Evolutionary conservation across 2,329 filamentous ascomycete species (phyloP), one percentile per base, ranked within the genome.

Genomic region (Pseudopithomyces maydicus): DNA sequence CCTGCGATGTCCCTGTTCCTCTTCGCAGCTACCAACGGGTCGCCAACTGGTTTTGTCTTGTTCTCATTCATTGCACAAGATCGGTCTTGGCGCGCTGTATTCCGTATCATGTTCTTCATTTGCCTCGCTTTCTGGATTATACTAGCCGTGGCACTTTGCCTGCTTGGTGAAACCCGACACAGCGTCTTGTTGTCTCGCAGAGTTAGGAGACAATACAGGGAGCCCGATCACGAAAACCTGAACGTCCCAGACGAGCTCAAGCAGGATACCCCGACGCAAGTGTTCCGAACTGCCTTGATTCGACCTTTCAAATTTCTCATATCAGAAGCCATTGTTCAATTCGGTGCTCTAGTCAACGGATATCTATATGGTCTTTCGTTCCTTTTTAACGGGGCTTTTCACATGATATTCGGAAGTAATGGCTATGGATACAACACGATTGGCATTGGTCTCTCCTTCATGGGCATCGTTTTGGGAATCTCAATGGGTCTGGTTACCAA

Each of bases 291-390:
- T 5, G 74, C 80, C 8, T 70, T 82, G 6, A 72, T 76, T 20
- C 68, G 81, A n/a, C 81, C 81, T 0, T 81, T 82, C 55, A 69
- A 78, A 1, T 82, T 82, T 48, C 60, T 82, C 2, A 74, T 71
- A 12, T 77, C 78, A 1, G 80, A 82, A 61, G 77, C 79, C 35
- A 82, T 82, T 42, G 77, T 81, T 29, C 74, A 79, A 15, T 80
- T 80, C 35, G 76, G 73, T n/a, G 80, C 80, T 2, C 62, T 80
- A 1, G 82, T 81, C 63, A 82, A 82, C 46, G 80, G 79, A 3
- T 81, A 80, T 56, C 68, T 82, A 2, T 82, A 82, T 48, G 80
- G 80, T 1, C 56, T 82, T 8, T 80, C 78, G 1, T 83, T 82
- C 52, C 69, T 82, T 0, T 82, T 82, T 70, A 82, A 82, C 54